Evolutionary conservation across 768 basidiomycete species (phyloP), one percentile per base, ranked within the genome.

Genomic region (Collybiopsis confluens): DNA sequence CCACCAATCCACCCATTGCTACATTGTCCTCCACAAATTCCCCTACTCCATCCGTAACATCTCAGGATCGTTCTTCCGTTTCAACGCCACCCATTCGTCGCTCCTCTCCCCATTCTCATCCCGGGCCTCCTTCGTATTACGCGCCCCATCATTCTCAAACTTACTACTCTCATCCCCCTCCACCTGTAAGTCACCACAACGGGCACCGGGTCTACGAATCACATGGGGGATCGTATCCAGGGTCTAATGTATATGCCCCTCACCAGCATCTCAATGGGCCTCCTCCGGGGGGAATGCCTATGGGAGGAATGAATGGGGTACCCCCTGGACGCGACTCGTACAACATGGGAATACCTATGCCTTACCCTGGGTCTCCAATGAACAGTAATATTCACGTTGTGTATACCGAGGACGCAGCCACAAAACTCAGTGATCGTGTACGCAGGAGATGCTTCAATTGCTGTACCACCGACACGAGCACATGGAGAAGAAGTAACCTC

Each of bases 391-490:
- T 41, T 10, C 15, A 38, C 20, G 28, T 40, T 36, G 27, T 42
- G 36, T 24, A 36, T 30, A 30, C 38, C 15, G 50, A 37, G 66
- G 89, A 91, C 59, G 88, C 89, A 0, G 79, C 87, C 1, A 90
- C 88, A 1, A 91, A 91, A 69, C 74, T 90, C 52, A 85, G 81
- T 63, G 86, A 90, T 64, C 77, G 86, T 37, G 85, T 91, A 45
- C 77, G 89, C 24, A 70, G 90, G 36, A 73, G 88, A 44, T 91
- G 89, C 68, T 90, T 86, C 78, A 91, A 91, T 65, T 91, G 89
- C 67, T 85, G 85, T 65, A 90, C 88, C 23, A 90, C 89, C 13
- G 89, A 91, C 58, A 90, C 90, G 27, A 85, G 83, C 46, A 90
- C 88, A 24, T 91, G 89, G 89, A 70, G 89, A 33, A 70, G 89